Conservation (phyloP, 2,329 filamentous ascomycete species). For the Acrocalymma vagum region DNA sequence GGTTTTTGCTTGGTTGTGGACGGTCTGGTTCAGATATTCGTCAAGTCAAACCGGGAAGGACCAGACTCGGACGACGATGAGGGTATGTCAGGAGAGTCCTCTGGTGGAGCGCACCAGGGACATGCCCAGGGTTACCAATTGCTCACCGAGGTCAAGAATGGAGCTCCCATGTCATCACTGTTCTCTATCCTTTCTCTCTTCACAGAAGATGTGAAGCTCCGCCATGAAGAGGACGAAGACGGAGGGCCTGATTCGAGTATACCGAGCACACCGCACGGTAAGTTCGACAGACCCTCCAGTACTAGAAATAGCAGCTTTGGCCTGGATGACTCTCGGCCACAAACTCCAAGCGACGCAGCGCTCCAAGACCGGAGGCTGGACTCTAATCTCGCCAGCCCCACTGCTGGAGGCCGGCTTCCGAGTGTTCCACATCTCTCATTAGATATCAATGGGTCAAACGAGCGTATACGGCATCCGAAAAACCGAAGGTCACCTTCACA, state of each 20-base stretch:
- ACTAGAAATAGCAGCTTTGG: conserved; percentile 40
- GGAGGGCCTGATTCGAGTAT: conserved; percentile 30
- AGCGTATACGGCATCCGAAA: conserved; percentile 29
- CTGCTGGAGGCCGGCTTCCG: conserved; percentile 52
- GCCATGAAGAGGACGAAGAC: conserved; percentile 74
- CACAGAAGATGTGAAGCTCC: conserved; percentile 89
- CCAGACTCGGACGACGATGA: conserved; percentile 54
- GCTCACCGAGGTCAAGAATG: conserved; percentile 96
- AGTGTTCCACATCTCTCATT: conserved; percentile 79
- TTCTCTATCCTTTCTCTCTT: conserved; percentile 98
- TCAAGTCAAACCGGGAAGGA: conserved; percentile 76
- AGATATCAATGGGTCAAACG: conserved; percentile 54
- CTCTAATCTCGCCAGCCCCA: conserved; percentile 45
- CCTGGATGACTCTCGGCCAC: conserved; percentile 40
- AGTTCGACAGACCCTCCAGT: conserved; percentile 25
- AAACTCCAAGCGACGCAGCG: conserved; percentile 35
- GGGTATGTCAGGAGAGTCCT: conserved; percentile 52
- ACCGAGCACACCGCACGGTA: conserved; percentile 34
- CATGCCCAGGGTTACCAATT: conserved; percentile 90
- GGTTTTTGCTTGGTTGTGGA: conserved; percentile 98
- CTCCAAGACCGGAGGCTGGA: conserved; percentile 35
- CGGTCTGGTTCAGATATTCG: conserved; percentile 95
- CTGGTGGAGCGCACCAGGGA: conserved; percentile 62
- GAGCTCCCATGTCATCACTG: conserved; percentile 96
- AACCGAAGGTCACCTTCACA: conserved; percentile 33